phyloP scores from a whole-genome alignment of 208 protist species.

The Crithidia fasciculata region DNA sequence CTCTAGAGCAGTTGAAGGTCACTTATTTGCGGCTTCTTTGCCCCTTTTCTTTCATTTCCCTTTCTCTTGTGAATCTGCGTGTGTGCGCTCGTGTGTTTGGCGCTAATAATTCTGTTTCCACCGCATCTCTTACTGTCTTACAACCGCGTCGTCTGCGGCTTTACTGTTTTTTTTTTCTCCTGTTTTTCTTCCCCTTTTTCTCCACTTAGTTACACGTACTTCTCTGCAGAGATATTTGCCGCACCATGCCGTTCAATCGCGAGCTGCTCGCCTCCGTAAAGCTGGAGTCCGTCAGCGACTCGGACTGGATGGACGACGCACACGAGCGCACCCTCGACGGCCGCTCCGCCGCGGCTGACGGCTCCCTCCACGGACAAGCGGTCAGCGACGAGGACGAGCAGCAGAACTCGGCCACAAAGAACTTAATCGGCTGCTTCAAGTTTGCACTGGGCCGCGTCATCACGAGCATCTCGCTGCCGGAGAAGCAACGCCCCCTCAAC shows the following conservation, averaged over 20 bases:
- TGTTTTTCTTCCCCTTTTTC: slow-evolving; percentile 4
- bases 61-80: no score
- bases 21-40: no score
- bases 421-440: slow-evolving; percentile 84
- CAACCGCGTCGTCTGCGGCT: no score
- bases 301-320: slow-evolving; percentile 34
- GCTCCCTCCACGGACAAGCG: background rate
- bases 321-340: slow-evolving; percentile 9
- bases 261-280: slow-evolving; percentile 74
- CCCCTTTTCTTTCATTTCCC: no score
- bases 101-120: no score
- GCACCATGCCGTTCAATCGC: slow-evolving; percentile 65
- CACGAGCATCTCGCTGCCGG: slow-evolving; percentile 79
- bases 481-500: slow-evolving; percentile 83
- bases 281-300: slow-evolving; percentile 45
- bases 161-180: background rate
- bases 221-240: background rate
- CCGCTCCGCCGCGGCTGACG: slow-evolving; percentile 9
- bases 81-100: no score
- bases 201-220: background rate
- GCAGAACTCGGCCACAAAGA: slow-evolving; percentile 58
- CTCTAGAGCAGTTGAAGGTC: no score
- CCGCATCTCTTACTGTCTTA: no score
- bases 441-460: slow-evolving; percentile 79
- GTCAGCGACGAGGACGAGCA: slow-evolving; percentile 27